phyloP scores from a whole-genome alignment of 257 asterid species.

The Scutellaria minor region DNA sequence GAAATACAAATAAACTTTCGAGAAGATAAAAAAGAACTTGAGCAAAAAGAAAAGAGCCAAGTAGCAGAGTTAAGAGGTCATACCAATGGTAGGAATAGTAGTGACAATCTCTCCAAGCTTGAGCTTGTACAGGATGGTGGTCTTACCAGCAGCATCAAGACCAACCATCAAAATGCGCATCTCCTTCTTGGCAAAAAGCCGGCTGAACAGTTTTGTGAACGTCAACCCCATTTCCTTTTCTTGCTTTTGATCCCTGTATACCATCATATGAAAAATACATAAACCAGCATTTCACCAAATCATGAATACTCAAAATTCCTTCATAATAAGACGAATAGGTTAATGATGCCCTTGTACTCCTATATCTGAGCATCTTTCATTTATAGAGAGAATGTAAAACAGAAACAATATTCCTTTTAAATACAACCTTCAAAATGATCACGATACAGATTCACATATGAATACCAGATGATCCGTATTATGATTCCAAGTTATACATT shows the following conservation, averaged over 20 bases:
- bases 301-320: not conserved
- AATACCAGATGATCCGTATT: not conserved
- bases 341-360: not conserved
- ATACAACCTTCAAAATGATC: not conserved
- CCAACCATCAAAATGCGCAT: slow-evolving; percentile 74
- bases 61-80: slow-evolving; percentile 29
- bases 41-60: slow-evolving; percentile 4
- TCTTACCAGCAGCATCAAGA: slow-evolving; percentile 74
- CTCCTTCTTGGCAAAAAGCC: slow-evolving; percentile 75
- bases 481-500: not conserved
- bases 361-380: too few relatives aligned
- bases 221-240: slow-evolving; percentile 65
- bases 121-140: slow-evolving; percentile 70
- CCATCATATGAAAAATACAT: not conserved
- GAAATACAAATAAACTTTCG: not conserved
- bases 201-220: slow-evolving; percentile 72
- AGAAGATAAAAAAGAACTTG: not conserved
- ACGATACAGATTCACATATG: not conserved
- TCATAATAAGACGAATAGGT: not conserved
- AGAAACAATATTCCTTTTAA: not conserved
- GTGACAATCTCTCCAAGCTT: slow-evolving; percentile 74
- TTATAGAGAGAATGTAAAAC: not conserved
- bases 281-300: not conserved
- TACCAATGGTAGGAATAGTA: slow-evolving; percentile 68
- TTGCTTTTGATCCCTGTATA: slow-evolving; percentile 43